Percentiles rank a stretch among this genome's conserved stretches.
Evolutionary conservation across 2,329 filamentous ascomycete species (phyloP).

Genomic region (Aplosporella prunicola): DNA sequence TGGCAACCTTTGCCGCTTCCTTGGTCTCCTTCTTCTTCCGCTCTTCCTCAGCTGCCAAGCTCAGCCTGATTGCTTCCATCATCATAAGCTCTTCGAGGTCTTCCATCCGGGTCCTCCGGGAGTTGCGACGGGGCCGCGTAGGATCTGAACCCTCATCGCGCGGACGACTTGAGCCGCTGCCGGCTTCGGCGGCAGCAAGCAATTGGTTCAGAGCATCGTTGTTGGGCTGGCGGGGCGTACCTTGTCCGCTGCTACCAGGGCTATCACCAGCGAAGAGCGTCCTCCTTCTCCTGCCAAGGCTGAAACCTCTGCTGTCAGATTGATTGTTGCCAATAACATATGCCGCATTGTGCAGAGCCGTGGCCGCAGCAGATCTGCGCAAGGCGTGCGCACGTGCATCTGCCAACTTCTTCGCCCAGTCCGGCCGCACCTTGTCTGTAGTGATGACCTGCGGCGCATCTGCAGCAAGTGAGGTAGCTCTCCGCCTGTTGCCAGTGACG

Average conservation of each 20-base stretch:
- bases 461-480: conserved; percentile 66
- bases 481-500: conserved; percentile 36
- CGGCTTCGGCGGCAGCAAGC: conserved; percentile 17
- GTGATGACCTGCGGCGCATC: conserved; percentile 80
- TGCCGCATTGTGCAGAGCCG: conserved; percentile 86
- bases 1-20: conserved; percentile 69
- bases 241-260: conserved; percentile 34
- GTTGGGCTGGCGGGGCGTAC: conserved; percentile 32
- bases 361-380: conserved; percentile 81
- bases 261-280: conserved; percentile 44
- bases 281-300: conserved; percentile 35
- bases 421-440: conserved; percentile 83
- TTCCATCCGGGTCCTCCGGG: conserved; percentile 56
- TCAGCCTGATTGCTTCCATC: conserved; percentile 87
- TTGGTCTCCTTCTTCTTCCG: conserved; percentile 79
- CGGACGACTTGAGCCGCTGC: conserved; percentile 18
- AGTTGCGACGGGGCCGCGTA: conserved; percentile 37
- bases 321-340: conserved; percentile 63
- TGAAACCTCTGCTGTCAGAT: conserved; percentile 42
- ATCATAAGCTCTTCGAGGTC: conserved; percentile 98
- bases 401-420: conserved; percentile 86
- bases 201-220: conserved; percentile 16
- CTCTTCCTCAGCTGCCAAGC: conserved; percentile 87
- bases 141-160: conserved; percentile 29
- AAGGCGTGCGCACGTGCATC: conserved; percentile 77